These are phyloP conservation scores for Alisma plantagoaquatica DNA, from an alignment of 106 monocot genomes.

Conservation along the genomic window DNA sequence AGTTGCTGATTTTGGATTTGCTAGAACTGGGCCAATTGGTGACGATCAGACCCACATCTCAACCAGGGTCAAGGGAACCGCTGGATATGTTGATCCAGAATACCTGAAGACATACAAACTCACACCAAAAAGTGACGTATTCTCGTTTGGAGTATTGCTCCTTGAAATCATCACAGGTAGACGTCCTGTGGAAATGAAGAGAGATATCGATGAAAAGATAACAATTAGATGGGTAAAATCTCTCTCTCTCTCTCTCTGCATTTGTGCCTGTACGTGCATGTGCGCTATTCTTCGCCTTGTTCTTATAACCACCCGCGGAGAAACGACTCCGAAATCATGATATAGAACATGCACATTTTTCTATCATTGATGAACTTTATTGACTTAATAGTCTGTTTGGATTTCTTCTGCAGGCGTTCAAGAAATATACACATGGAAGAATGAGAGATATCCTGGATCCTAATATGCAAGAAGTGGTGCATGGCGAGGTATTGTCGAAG, in stretches of 20 bases:
- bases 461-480: constrained; percentile 24
- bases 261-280: neutral
- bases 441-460: constrained; percentile 13
- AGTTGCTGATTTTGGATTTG: constrained; percentile 87
- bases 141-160: constrained; percentile 73
- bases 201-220: constrained; percentile 43
- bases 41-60: constrained; percentile 57
- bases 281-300: neutral
- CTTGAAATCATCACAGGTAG: constrained; percentile 74
- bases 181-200: constrained; percentile 70
- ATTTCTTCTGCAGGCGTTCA: constrained; percentile 62
- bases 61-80: constrained; percentile 77
- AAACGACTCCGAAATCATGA: neutral
- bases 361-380: neutral
- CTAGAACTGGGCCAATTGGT: constrained; percentile 45
- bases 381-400: too few species aligned
- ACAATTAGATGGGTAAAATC: constrained; percentile 60
- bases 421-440: constrained; percentile 34
- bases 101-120: constrained; percentile 64
- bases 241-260: too few species aligned
- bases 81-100: constrained; percentile 87
- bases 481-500: constrained; percentile 26
- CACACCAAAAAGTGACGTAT: constrained; percentile 84
- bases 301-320: neutral
- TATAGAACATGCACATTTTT: neutral